These are phyloP conservation scores for Fragaria vesca DNA, from an alignment of 306 rosid species.

Conservation along the genomic window DNA sequence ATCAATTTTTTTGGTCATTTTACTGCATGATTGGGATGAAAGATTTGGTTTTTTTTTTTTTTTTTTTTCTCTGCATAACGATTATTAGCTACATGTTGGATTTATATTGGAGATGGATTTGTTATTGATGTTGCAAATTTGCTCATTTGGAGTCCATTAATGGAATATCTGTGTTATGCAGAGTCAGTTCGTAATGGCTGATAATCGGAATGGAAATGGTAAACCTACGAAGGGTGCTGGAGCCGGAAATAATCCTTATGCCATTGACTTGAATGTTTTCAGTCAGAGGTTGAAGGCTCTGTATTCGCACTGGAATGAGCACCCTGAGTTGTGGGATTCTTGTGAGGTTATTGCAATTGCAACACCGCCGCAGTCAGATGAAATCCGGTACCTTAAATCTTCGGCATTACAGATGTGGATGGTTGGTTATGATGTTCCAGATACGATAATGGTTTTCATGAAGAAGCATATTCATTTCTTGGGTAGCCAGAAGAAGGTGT, in stretches of 20 bases:
- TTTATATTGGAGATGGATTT: not conserved
- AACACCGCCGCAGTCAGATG: slow-evolving; percentile 85
- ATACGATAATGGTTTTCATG: slow-evolving; percentile 81
- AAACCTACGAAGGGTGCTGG: slow-evolving; percentile 55
- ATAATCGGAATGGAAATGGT: slow-evolving; percentile 69
- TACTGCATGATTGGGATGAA: not conserved
- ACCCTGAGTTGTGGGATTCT: slow-evolving; percentile 72
- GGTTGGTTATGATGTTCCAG: slow-evolving; percentile 91
- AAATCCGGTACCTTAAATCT: slow-evolving; percentile 85
- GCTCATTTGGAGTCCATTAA: not conserved
- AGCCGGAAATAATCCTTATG: slow-evolving; percentile 45
- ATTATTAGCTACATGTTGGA: not conserved
- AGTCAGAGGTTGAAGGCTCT: slow-evolving; percentile 53
- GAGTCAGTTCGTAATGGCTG: slow-evolving; percentile 54
- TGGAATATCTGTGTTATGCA: slow-evolving; percentile 15
- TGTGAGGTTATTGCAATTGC: slow-evolving; percentile 67
- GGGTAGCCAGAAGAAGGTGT: slow-evolving; percentile 86
- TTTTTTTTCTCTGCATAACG: not conserved
- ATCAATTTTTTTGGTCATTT: not conserved
- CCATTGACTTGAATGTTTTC: slow-evolving; percentile 63
- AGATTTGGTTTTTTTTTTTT: not conserved
- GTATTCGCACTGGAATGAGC: slow-evolving; percentile 69
- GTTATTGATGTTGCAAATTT: not conserved
- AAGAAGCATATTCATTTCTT: slow-evolving; percentile 77
- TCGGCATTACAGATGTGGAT: slow-evolving; percentile 83